These are phyloP conservation scores for Epichloe baconii DNA, from an alignment of 2,329 filamentous ascomycete genomes.

Conservation along the genomic window DNA sequence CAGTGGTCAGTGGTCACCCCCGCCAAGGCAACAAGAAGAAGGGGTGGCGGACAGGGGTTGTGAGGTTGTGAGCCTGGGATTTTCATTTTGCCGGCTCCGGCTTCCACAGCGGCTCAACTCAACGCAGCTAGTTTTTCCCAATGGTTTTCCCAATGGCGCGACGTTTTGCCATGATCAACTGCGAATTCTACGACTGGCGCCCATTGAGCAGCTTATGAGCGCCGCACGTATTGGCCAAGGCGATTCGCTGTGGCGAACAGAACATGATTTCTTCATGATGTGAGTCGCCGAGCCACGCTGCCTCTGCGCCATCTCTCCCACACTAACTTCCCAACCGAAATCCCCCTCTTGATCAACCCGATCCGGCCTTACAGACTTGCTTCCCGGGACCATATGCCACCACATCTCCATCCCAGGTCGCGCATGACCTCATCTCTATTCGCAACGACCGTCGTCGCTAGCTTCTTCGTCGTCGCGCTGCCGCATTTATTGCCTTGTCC, in stretches of 20 bases:
- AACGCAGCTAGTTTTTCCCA: neutral
- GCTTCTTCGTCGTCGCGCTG: slow-evolving; percentile 82
- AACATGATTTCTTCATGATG: slow-evolving; percentile 11
- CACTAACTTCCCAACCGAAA: slow-evolving; percentile 4
- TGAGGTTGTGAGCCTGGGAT: slow-evolving; percentile 1
- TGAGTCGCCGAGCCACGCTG: slow-evolving; percentile 7
- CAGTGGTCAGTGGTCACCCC: neutral
- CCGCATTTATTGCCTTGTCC: slow-evolving; percentile 89
- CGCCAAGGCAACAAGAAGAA: too few relatives aligned
- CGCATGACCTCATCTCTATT: slow-evolving; percentile 90
- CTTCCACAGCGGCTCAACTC: neutral
- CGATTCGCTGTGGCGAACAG: neutral
- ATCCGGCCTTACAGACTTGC: neutral
- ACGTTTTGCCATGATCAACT: neutral
- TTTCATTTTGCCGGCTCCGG: slow-evolving; percentile 9
- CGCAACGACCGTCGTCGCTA: slow-evolving; percentile 77
- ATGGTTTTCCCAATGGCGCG: neutral
- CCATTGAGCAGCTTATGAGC: neutral
- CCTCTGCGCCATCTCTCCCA: neutral
- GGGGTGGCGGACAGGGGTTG: neutral
- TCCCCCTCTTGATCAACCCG: neutral
- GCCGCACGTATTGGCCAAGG: neutral
- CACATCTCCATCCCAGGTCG: slow-evolving; percentile 85
- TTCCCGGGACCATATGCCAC: slow-evolving; percentile 47
- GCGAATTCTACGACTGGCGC: neutral